Conservation (phyloP, 148 eudicot species). For the Vaccinium darrowii region DNA sequence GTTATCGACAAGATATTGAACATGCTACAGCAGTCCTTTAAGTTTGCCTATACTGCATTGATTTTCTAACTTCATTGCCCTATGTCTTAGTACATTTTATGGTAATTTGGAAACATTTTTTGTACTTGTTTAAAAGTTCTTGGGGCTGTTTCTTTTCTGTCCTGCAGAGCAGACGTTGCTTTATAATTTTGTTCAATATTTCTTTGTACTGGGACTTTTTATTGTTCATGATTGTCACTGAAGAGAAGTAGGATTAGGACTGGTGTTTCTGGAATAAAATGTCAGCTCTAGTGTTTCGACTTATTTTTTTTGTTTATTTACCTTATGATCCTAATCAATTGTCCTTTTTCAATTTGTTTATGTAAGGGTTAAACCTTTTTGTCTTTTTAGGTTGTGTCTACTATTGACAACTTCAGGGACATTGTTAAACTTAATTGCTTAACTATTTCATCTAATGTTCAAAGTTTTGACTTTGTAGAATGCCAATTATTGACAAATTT, state of each 20-base stretch:
- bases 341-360: neutral
- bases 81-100: neutral
- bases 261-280: neutral
- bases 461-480: constrained; percentile 33
- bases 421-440: neutral
- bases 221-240: neutral
- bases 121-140: neutral
- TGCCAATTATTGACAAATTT: constrained; percentile 82
- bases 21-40: neutral
- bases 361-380: neutral
- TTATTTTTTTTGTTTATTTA: neutral
- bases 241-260: neutral
- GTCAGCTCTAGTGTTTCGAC: neutral
- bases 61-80: neutral
- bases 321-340: neutral
- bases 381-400: neutral
- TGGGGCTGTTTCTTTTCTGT: neutral
- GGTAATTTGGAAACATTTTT: neutral
- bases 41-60: neutral
- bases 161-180: neutral
- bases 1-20: neutral
- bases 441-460: neutral
- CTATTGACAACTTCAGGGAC: neutral
- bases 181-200: neutral
- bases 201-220: neutral